Evolutionary conservation across 768 basidiomycete species (phyloP).

Genomic region (Tylopilus cervinicoccineus): DNA sequence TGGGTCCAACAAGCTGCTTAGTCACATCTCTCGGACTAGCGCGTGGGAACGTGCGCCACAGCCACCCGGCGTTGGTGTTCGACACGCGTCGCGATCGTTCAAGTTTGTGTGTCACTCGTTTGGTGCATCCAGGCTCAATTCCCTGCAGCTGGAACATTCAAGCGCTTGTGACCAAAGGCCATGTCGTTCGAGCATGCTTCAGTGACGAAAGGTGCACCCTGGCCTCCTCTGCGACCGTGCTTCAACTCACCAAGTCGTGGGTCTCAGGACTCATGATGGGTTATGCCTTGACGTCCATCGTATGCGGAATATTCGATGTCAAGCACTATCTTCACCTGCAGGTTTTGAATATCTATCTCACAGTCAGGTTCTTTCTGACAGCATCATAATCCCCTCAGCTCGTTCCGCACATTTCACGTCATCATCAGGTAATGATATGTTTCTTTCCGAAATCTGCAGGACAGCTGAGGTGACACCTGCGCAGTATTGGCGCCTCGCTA

Average conservation of each 20-base stretch:
- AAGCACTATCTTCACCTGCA: constrained; percentile 89
- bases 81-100: background rate
- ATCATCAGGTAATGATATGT: constrained; percentile 66
- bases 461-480: constrained; percentile 20
- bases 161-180: background rate
- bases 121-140: background rate
- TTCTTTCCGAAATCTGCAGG: constrained; percentile 8
- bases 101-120: background rate
- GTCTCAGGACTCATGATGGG: constrained; percentile 70
- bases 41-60: constrained; percentile 6
- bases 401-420: constrained; percentile 83
- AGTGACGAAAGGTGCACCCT: constrained; percentile 70
- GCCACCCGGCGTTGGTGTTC: constrained; percentile 3
- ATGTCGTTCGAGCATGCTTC: constrained; percentile 85
- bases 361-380: constrained; percentile 4
- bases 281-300: constrained; percentile 66
- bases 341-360: constrained; percentile 35
- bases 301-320: constrained; percentile 75
- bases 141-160: background rate
- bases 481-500: constrained; percentile 82
- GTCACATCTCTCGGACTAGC: too few relatives aligned
- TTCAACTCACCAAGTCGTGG: background rate
- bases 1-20: too few relatives aligned
- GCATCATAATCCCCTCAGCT: constrained; percentile 43
- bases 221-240: background rate